phyloP scores from a whole-genome alignment of 148 eudicot species.

The Chenopodium quinoa region DNA sequence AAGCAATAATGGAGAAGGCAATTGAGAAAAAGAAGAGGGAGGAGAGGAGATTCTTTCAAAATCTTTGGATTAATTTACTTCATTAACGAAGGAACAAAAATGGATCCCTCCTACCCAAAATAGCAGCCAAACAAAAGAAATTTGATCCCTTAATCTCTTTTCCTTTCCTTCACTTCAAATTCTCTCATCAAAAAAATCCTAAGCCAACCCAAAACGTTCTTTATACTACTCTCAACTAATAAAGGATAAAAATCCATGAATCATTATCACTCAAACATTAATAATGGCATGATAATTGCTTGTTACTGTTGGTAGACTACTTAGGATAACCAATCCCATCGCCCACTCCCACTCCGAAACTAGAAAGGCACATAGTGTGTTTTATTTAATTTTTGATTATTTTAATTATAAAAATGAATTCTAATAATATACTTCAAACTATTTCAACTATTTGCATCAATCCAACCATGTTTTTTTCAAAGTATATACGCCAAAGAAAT shows the following conservation, averaged over 20 bases:
- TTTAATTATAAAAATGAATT: not conserved
- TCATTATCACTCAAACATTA: not conserved
- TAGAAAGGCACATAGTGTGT: not conserved
- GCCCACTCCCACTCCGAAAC: not conserved
- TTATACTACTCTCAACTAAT: not conserved
- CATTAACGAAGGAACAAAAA: not conserved
- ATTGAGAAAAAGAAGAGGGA: not conserved
- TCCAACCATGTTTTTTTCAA: not conserved
- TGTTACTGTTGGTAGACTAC: not conserved
- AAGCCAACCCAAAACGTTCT: not conserved
- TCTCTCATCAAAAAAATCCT: not conserved
- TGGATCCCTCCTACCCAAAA: not conserved
- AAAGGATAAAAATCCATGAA: not conserved
- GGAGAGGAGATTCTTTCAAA: not conserved
- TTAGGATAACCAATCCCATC: not conserved
- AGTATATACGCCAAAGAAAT: not conserved
- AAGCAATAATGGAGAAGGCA: not conserved
- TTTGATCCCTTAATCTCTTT: not conserved
- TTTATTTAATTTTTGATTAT: too few relatives aligned
- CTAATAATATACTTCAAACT: not conserved
- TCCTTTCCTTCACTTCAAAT: not conserved
- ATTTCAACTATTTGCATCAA: not conserved
- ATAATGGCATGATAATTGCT: not conserved
- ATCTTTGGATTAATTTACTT: not conserved
- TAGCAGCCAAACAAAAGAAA: not conserved